These are phyloP conservation scores for Lichtheimia hyalospora DNA, from an alignment of 371 early-diverging fungal species.

Conservation along the genomic window DNA sequence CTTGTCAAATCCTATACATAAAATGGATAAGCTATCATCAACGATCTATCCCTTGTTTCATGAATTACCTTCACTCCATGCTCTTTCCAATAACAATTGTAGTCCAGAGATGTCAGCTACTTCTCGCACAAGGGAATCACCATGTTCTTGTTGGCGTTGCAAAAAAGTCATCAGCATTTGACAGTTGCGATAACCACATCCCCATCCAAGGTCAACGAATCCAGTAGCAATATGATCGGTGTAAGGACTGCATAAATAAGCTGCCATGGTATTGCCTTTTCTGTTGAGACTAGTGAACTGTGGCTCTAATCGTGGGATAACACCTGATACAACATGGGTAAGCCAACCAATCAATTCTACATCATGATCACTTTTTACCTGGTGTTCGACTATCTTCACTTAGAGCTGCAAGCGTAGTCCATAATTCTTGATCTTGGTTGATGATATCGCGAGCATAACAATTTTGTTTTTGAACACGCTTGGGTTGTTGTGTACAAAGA, in stretches of 20 bases:
- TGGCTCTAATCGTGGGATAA: constrained; percentile 43
- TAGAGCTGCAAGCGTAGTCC: constrained; percentile 26
- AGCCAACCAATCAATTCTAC: neutral
- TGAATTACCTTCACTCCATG: constrained; percentile 59
- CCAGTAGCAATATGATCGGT: constrained; percentile 51
- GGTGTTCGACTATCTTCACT: constrained; percentile 31
- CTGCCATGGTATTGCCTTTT: constrained; percentile 29
- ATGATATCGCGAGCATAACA: constrained; percentile 20
- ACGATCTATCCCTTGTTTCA: constrained; percentile 4
- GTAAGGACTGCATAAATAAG: constrained; percentile 42
- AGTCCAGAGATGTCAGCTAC: constrained; percentile 54
- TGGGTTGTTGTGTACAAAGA: constrained; percentile 5
- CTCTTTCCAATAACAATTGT: constrained; percentile 65
- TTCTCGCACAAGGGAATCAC: constrained; percentile 26
- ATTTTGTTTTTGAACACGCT: neutral
- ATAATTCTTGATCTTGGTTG: constrained; percentile 29
- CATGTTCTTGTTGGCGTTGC: constrained; percentile 28
- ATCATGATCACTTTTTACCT: constrained; percentile 16
- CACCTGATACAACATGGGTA: constrained; percentile 22
- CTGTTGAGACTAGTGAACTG: constrained; percentile 27
- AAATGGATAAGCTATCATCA: neutral
- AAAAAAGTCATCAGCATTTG: constrained; percentile 70
- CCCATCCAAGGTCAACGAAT: constrained; percentile 67
- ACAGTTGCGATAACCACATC: constrained; percentile 77
- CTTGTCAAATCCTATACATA: constrained; percentile 55